Conservation (phyloP, 2,329 filamentous ascomycete genomes). For the Colletotrichum ledebouriae region DNA sequence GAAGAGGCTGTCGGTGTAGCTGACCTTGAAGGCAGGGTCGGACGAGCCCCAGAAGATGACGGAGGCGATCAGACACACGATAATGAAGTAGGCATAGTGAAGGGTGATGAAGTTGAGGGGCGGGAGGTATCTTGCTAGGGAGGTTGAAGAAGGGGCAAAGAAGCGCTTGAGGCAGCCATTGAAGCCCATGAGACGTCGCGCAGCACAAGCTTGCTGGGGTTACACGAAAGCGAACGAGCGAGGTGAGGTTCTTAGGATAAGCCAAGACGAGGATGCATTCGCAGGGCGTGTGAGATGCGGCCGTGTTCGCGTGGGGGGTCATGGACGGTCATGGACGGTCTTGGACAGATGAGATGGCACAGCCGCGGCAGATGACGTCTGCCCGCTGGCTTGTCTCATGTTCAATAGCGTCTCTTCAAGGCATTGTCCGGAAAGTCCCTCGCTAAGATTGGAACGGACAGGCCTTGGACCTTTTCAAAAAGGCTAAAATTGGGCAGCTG, state of each 20-base stretch:
- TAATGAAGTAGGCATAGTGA: slow-evolving; percentile 77
- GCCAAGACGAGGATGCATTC: not conserved
- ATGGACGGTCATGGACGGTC: not conserved
- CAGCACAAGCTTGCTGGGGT: not conserved
- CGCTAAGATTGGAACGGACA: slow-evolving; percentile 7
- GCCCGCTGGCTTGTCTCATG: slow-evolving; percentile 2
- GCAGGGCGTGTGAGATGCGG: not conserved
- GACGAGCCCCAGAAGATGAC: slow-evolving; percentile 73
- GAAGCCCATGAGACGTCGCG: slow-evolving; percentile 1
- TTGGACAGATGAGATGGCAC: not conserved
- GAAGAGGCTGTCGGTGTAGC: slow-evolving; percentile 76
- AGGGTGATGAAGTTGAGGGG: slow-evolving; percentile 73
- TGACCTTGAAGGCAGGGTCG: slow-evolving; percentile 63
- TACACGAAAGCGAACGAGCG: no score
- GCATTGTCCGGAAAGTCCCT: not conserved
- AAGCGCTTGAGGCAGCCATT: not conserved
- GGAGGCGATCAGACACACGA: slow-evolving; percentile 67
- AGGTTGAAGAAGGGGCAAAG: not conserved
- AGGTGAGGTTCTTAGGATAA: not conserved
- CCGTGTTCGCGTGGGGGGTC: no score
- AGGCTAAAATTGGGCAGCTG: slow-evolving; percentile 4
- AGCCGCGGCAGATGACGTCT: slow-evolving; percentile 2
- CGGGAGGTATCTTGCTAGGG: slow-evolving; percentile 45
- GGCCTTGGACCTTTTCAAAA: not conserved
- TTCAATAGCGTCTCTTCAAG: not conserved